Conservation (phyloP, 1,139 yeast genomes). For the Debaryomyces sp. region DNA sequence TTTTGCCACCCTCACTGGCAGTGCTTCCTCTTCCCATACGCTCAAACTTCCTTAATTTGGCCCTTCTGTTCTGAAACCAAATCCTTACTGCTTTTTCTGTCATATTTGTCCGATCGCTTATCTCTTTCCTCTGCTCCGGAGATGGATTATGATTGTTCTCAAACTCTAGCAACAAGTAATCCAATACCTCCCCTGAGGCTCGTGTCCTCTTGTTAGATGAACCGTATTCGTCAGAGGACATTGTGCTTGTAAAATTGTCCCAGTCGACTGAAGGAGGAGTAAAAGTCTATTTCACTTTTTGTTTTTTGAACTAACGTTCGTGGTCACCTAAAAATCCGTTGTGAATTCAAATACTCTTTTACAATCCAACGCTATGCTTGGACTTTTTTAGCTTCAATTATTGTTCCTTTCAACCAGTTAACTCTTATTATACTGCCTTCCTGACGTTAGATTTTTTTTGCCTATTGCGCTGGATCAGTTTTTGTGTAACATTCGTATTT, state of each 20-base stretch:
- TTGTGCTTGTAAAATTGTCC: conserved; percentile 6
- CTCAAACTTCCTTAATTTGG: conserved; percentile 69
- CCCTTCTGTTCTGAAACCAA: conserved; percentile 94
- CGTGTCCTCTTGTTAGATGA: conserved; percentile 45
- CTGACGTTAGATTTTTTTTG: not conserved
- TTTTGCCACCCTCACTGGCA: conserved; percentile 16
- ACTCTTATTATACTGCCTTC: not conserved
- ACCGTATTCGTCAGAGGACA: conserved; percentile 19
- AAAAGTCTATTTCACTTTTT: not conserved
- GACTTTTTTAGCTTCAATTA: not conserved
- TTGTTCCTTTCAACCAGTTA: not conserved
- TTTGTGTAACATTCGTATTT: conserved; percentile 6
- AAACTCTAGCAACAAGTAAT: conserved; percentile 69
- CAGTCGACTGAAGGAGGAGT: conserved; percentile 1
- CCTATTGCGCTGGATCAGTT: not conserved
- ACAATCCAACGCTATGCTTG: not conserved
- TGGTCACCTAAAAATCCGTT: not conserved
- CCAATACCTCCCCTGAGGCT: conserved; percentile 85
- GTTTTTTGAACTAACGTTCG: not conserved
- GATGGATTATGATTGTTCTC: conserved; percentile 71
- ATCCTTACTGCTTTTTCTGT: conserved; percentile 90
- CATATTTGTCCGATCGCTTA: conserved; percentile 80
- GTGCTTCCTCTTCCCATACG: conserved; percentile 33
- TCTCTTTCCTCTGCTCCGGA: conserved; percentile 66
- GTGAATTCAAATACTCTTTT: not conserved